Base-by-base conservation (phyloP, 768 basidiomycete species). In the Leccinellum rugosiceps region DNA sequence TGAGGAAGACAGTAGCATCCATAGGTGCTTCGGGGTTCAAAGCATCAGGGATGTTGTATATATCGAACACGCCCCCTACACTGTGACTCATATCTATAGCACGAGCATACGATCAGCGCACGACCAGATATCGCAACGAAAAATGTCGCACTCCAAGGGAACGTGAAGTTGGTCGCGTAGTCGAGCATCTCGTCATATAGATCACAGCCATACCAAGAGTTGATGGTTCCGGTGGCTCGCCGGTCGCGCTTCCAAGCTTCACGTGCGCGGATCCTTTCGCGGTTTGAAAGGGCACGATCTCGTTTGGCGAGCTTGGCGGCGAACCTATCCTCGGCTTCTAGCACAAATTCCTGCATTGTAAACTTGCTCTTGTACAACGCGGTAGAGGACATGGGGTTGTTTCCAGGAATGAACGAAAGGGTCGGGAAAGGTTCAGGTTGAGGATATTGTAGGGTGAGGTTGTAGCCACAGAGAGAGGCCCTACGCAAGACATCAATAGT, bases 81-180 rank as follows among this genome's bases (percentile, higher is more conserved):
- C 51, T 56, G 53, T 57, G 1, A 45, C 66, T 68, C 31, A 68
- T 44, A 23, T 63, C 71, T 61, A 38, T n/a, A 34, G 30, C 1
- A 49, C n/a, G 21, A 35, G 17, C 15, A 26, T 3, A 5, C 28
- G 11, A 17, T 62, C 55, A 64, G 53, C 6, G 14, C 19, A 64
- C n/a, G 50, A 31, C 57, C 43, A 28, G 23, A 56, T 34, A 46
- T 15, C 26, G 30, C 7, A 23, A 44, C 6, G 21, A 59, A n/a
- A 38, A 44, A 41, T 6, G 28, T 17, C 77, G 21, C 72, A 83
- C 77, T 63, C 81, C 80, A 82, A 2, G 88, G 88, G 65, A 78
- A 83, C 1, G 88, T 87, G 65, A 77, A 89, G 65, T 90, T 91
- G 57, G 83, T 52, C 15, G 87, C 85, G 61, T 90, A 90, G 70